Evolutionary conservation across 257 asterid genomes (phyloP).

Genomic region (Datura wrightii): DNA sequence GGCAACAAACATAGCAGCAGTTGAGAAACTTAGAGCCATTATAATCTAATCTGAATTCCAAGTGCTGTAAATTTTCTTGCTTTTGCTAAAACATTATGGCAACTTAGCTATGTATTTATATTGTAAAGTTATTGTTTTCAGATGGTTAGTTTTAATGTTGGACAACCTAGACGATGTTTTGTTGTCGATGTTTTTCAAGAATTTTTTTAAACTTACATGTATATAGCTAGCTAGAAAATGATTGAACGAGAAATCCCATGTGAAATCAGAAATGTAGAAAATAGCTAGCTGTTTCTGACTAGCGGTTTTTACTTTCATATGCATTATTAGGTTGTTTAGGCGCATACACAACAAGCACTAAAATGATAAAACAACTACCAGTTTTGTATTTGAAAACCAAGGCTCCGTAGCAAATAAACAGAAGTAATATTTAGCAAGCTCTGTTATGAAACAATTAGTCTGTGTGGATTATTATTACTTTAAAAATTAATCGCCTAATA

Average conservation of each 20-base stretch:
- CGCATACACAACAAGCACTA: not conserved
- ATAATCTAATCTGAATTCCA: not conserved
- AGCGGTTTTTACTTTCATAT: too few species aligned
- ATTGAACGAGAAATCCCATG: not conserved
- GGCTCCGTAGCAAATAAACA: not conserved
- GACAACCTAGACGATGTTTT: conserved; percentile 25
- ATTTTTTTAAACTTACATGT: not conserved
- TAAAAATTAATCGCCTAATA: too few species aligned
- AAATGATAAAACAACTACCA: not conserved
- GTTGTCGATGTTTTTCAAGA: not conserved
- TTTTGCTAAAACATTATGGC: conserved; percentile 1
- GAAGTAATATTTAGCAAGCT: not conserved
- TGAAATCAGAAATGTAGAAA: not conserved
- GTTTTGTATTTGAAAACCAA: not conserved
- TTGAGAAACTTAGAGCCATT: conserved; percentile 27
- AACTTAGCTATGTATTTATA: conserved; percentile 25
- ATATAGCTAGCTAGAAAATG: not conserved
- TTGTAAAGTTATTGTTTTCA: not conserved
- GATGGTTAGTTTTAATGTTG: not conserved
- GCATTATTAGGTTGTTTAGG: too few species aligned
- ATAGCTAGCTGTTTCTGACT: not conserved
- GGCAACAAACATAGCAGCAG: not conserved
- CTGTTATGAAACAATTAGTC: too few species aligned
- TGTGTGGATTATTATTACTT: too few species aligned
- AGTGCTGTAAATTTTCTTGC: not conserved